Evolutionary conservation across 306 rosid genomes (phyloP).

Genomic region (Rosa lucieae): DNA sequence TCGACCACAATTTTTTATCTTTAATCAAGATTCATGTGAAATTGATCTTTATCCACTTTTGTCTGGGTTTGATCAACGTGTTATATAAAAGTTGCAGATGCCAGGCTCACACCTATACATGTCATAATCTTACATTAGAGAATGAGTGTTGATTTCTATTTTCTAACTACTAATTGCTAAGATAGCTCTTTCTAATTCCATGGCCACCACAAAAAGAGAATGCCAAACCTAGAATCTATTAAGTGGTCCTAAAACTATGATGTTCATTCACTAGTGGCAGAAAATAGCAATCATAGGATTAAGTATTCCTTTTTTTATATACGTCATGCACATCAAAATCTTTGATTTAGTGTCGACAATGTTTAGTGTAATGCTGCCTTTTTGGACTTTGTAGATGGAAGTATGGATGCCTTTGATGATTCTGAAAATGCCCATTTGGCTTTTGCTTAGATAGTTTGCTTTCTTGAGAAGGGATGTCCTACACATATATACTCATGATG

Average conservation of each 20-base stretch:
- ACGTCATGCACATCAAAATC: neutral
- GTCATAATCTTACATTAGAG: neutral
- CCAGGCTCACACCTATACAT: neutral
- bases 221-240: neutral
- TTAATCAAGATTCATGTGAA: neutral
- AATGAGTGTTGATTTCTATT: neutral
- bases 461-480: slow-evolving; percentile 4
- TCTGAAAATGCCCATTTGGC: neutral
- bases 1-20: neutral
- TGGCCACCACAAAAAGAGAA: neutral
- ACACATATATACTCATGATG: neutral
- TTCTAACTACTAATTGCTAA: neutral
- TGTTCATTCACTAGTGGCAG: neutral
- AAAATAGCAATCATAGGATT: neutral
- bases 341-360: neutral
- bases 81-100: neutral
- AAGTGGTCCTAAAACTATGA: neutral
- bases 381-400: slow-evolving; percentile 1
- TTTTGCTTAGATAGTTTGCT: slow-evolving; percentile 1
- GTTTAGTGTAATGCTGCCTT: slow-evolving; percentile 1
- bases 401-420: neutral
- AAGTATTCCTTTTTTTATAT: neutral
- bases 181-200: slow-evolving; percentile 4
- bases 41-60: neutral
- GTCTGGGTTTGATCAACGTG: slow-evolving; percentile 9